Base-by-base conservation (phyloP, 495 filamentous ascomycete species). In the Xylaria curta region DNA sequence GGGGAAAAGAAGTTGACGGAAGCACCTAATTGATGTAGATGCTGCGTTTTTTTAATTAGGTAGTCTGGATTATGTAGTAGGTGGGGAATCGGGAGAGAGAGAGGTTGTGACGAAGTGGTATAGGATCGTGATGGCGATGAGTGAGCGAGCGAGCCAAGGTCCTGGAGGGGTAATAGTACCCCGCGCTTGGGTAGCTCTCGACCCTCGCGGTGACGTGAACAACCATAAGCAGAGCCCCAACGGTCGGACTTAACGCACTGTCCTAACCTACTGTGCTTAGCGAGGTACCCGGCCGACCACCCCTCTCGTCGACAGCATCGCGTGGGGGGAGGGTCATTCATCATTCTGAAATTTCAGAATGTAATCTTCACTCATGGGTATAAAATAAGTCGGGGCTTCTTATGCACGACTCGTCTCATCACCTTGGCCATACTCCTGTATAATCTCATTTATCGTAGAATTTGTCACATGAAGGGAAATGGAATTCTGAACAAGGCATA, bases 111-210 rank as follows among this genome's bases (percentile, higher is more conserved):
- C 38, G 31, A 66, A 46, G 12, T 36, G 28, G 28, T 21, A 28
- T 17, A 28, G 60, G 36, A 21, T 65, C 24, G 62, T 66, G 65
- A 56, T 28, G 49, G 65, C 44, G 65, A 67, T 67, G 49, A 67
- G 65, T 56, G 65, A 67, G 64, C 63, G 36, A 26, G 38, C 38
- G 10, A 42, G 38, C 38, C 38, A 42, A 42, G 38, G 38, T 42
- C 38, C n/a, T 67, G 65, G 65, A 67, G 65, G 65, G 65, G 49
- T 67, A 24, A 19, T 47, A 9, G 24, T 67, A 56, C 65, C 65
- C 65, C 64, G 64, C 64, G 64, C 47, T 54, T 66, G 46, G 47
- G 15, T 54, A 36, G 46, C 63, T 66, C 28, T 51, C 28, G 36
- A 40, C 31, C 15, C 31, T n/a, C 7, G 13, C 36, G 19, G 65